Evolutionary conservation across 352 stramenopile species (phyloP).

Genomic region (Peronosclerospora sorghi): DNA sequence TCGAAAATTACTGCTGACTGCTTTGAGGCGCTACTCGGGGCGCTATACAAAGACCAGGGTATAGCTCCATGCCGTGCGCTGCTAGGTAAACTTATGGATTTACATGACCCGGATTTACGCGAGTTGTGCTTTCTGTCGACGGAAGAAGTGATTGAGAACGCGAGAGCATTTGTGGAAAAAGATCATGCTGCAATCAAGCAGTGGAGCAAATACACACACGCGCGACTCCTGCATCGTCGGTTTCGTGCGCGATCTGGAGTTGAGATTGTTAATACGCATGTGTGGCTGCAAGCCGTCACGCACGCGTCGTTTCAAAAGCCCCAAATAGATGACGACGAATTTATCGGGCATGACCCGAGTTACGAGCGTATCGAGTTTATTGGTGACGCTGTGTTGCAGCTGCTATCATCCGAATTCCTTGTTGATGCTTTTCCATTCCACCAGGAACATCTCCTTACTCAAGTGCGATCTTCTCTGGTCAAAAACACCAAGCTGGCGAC

Average conservation of each 20-base stretch:
- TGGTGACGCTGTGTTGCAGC: conserved; percentile 69
- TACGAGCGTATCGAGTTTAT: conserved; percentile 84
- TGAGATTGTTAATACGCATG: conserved; percentile 45
- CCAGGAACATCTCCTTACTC: conserved; percentile 68
- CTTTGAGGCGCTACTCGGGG: conserved; percentile 69
- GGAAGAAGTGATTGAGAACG: conserved; percentile 32
- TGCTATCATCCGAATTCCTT: conserved; percentile 70
- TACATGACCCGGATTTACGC: conserved; percentile 39
- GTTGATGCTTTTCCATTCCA: conserved; percentile 74
- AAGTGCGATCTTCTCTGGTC: conserved; percentile 71
- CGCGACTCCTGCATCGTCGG: conserved; percentile 33
- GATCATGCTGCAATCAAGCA: conserved; percentile 42
- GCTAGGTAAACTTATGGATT: conserved; percentile 47
- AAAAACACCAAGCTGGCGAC: conserved; percentile 72
- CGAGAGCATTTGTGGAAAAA: conserved; percentile 36
- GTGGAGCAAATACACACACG: conserved; percentile 35
- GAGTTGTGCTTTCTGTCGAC: conserved; percentile 55
- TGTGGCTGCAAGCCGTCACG: conserved; percentile 73
- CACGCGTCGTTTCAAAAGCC: conserved; percentile 66
- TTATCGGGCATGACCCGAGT: conserved; percentile 51
- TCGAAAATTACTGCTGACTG: conserved; percentile 76
- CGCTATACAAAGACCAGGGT: conserved; percentile 74
- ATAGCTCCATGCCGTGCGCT: conserved; percentile 56
- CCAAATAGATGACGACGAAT: conserved; percentile 58
- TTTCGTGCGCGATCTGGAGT: conserved; percentile 44